Evolutionary conservation across 163 green algal genomes (phyloP).

Genomic region (Botryococcus braunii): DNA sequence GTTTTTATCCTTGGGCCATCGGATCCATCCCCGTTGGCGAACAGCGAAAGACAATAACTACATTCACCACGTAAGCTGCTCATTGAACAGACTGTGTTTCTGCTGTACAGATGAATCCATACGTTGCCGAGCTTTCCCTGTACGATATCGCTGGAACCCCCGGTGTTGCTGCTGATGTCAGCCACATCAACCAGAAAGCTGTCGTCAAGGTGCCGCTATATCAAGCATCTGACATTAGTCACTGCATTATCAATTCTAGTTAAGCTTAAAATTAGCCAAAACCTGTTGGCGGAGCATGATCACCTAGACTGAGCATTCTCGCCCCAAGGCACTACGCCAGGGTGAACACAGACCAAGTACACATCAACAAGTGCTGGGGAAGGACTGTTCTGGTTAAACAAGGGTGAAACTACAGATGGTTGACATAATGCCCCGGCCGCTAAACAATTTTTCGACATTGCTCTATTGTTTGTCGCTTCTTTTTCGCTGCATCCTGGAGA

Average conservation of each 20-base stretch:
- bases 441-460: too few relatives aligned
- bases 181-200: constrained; percentile 84
- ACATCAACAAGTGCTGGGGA: neutral
- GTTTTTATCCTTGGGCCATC: too few relatives aligned
- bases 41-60: too few relatives aligned
- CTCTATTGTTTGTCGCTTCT: too few relatives aligned
- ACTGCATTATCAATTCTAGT: too few relatives aligned
- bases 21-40: too few relatives aligned
- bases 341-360: neutral
- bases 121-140: constrained; percentile 82
- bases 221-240: too few relatives aligned
- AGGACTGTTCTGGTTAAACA: neutral
- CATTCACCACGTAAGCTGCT: neutral
- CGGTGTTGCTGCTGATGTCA: constrained; percentile 89
- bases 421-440: too few relatives aligned
- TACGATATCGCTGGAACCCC: constrained; percentile 96
- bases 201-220: constrained; percentile 38
- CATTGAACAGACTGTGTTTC: neutral
- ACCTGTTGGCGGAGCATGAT: too few relatives aligned
- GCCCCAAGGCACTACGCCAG: too few relatives aligned
- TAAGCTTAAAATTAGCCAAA: too few relatives aligned
- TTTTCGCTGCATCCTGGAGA: too few relatives aligned
- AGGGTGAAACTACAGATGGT: neutral
- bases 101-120: constrained; percentile 61
- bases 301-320: neutral